Percentiles rank a stretch among this genome's conserved stretches.
Evolutionary conservation across 345 rosid genomes (phyloP).

Genomic region (Gossypioides kirkii): DNA sequence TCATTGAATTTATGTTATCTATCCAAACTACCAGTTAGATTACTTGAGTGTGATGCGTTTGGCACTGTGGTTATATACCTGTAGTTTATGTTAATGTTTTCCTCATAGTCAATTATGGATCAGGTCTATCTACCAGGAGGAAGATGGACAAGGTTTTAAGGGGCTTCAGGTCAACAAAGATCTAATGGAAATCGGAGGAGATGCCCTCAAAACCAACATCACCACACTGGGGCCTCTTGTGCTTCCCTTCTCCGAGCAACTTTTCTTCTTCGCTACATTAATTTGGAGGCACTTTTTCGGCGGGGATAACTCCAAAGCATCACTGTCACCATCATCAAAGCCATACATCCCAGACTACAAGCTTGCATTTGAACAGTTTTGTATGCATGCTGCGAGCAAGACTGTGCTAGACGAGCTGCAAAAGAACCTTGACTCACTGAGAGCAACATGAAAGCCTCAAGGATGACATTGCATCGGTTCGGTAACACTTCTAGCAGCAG

Average conservation of each 20-base stretch:
- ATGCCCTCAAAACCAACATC: constrained; percentile 90
- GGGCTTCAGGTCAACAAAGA: constrained; percentile 83
- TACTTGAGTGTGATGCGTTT: too few relatives aligned
- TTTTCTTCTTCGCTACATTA: constrained; percentile 64
- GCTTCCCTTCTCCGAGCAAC: constrained; percentile 89
- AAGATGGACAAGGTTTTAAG: constrained; percentile 69
- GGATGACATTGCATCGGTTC: constrained; percentile 81
- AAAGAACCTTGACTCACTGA: constrained; percentile 79
- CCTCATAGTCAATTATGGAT: neutral
- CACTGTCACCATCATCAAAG: constrained; percentile 30
- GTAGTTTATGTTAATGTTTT: neutral
- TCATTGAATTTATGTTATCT: too few relatives aligned
- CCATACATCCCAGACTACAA: constrained; percentile 93
- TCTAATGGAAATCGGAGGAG: constrained; percentile 83
- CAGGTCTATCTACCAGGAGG: constrained; percentile 85
- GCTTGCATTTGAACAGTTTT: constrained; percentile 90
- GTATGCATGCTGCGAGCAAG: constrained; percentile 85
- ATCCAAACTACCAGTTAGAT: too few relatives aligned
- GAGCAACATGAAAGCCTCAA: constrained; percentile 72
- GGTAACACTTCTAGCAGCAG: constrained; percentile 94
- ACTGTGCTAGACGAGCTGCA: constrained; percentile 76
- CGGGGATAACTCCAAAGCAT: constrained; percentile 10
- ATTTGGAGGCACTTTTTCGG: constrained; percentile 48
- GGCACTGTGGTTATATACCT: neutral
- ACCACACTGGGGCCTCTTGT: constrained; percentile 91